Percentiles rank a stretch among this genome's conserved stretches.
phyloP scores from a whole-genome alignment of 192 early-diverging fungal genomes.

The Podila horticola region DNA sequence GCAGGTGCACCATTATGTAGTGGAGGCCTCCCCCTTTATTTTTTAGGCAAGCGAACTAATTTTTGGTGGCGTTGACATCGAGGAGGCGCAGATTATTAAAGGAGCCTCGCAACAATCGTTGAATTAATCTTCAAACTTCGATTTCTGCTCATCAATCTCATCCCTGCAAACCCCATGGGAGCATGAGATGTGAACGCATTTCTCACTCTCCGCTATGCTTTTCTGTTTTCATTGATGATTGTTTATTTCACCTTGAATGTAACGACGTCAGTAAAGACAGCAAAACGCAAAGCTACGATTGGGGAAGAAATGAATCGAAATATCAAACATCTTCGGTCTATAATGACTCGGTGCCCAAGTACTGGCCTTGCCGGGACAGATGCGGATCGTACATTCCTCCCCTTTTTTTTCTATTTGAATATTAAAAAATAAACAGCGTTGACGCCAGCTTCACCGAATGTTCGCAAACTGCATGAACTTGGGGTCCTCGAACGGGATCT shows the following conservation, averaged over 20 bases:
- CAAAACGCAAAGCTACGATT: not conserved
- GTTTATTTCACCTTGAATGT: constrained; percentile 4
- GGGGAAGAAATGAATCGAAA: not conserved
- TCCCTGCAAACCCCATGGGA: too few relatives aligned
- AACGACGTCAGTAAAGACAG: not conserved
- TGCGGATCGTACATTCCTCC: constrained; percentile 51
- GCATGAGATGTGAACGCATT: not conserved
- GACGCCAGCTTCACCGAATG: constrained; percentile 21
- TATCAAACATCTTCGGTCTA: constrained; percentile 38
- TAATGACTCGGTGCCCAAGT: constrained; percentile 58
- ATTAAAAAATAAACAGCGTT: not conserved
- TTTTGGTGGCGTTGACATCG: not conserved
- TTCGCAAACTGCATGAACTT: constrained; percentile 58
- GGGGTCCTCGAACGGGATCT: constrained; percentile 58
- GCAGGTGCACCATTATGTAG: constrained; percentile 7
- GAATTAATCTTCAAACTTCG: too few relatives aligned
- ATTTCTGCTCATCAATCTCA: too few relatives aligned
- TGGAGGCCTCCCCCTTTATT: too few relatives aligned
- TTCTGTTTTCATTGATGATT: not conserved
- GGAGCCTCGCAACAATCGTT: too few relatives aligned
- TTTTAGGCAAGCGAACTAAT: not conserved
- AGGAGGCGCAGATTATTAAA: too few relatives aligned
- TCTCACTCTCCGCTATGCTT: too few relatives aligned
- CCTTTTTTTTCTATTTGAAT: constrained; percentile 3
- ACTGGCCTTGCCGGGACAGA: constrained; percentile 57